phyloP scores from a whole-genome alignment of 176 grass and related monocot species.

The Themeda triandra region DNA sequence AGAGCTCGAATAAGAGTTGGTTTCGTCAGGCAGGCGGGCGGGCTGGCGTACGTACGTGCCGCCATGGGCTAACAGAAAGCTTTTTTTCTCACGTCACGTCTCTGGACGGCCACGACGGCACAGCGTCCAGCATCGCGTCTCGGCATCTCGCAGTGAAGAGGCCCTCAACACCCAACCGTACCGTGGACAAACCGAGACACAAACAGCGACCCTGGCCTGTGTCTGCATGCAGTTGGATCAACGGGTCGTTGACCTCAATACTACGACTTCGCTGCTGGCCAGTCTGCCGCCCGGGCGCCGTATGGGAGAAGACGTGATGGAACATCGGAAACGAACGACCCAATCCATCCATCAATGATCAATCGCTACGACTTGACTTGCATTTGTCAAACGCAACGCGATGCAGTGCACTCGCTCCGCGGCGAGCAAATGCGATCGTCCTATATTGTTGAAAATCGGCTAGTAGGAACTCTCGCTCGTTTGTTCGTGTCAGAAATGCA shows the following conservation, averaged over 20 bases:
- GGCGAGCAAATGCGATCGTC: not conserved
- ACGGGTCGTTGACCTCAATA: not conserved
- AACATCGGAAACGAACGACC: not conserved
- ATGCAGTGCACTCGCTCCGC: not conserved
- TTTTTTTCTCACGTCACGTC: not conserved
- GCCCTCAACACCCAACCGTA: slow-evolving; percentile 12
- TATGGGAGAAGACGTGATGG: not conserved
- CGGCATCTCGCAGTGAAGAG: slow-evolving; percentile 17
- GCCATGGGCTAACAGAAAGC: not conserved
- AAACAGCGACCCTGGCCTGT: not conserved
- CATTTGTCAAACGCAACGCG: not conserved
- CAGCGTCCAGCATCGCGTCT: not conserved
- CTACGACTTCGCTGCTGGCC: not conserved
- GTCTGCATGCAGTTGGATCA: not conserved
- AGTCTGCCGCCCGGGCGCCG: too few species aligned
- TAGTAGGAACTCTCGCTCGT: not conserved
- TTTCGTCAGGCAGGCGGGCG: not conserved
- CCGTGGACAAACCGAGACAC: not conserved
- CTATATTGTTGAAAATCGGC: not conserved
- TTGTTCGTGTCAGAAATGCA: not conserved
- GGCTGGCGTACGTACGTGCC: not conserved
- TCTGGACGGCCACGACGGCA: not conserved
- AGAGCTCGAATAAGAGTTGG: not conserved
- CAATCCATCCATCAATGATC: not conserved
- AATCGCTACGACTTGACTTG: not conserved